These are phyloP conservation scores for Apiospora kogelbergensis DNA, from an alignment of 2,329 filamentous ascomycete species.

Conservation along the genomic window DNA sequence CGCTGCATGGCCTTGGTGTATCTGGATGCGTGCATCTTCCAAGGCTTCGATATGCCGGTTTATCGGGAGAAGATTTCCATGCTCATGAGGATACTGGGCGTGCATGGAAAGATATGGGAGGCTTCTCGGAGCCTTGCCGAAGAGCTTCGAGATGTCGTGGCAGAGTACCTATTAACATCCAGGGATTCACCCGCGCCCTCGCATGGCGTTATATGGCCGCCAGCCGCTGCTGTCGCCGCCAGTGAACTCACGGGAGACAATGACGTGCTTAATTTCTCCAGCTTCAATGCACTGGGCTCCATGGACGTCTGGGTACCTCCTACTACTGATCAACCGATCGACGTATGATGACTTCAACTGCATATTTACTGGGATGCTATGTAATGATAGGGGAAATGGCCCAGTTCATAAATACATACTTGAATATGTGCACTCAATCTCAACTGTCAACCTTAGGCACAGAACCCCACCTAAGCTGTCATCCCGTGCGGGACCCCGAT, in stretches of 20 bases:
- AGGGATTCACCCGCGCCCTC: background rate
- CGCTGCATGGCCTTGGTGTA: slow-evolving; percentile 29
- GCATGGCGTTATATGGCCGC: background rate
- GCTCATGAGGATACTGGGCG: slow-evolving; percentile 29
- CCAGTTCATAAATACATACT: background rate
- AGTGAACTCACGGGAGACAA: background rate
- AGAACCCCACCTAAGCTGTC: slow-evolving; percentile 3
- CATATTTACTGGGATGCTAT: background rate
- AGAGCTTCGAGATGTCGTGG: slow-evolving; percentile 30
- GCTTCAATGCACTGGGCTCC: background rate
- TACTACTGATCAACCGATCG: background rate
- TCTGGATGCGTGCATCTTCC: slow-evolving; percentile 34
- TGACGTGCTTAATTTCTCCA: background rate
- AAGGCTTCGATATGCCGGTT: slow-evolving; percentile 30
- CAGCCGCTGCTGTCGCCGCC: background rate
- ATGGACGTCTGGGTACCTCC: background rate
- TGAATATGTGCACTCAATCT: no score
- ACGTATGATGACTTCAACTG: background rate
- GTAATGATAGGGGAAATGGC: background rate
- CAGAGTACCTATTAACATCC: slow-evolving; percentile 23
- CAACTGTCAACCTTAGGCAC: background rate
- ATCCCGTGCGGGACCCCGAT: background rate
- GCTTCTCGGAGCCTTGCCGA: slow-evolving; percentile 35
- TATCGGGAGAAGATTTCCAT: slow-evolving; percentile 32
- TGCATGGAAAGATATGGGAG: slow-evolving; percentile 33